phyloP scores from a whole-genome alignment of 768 basidiomycete species.

The Suillus variegatus region DNA sequence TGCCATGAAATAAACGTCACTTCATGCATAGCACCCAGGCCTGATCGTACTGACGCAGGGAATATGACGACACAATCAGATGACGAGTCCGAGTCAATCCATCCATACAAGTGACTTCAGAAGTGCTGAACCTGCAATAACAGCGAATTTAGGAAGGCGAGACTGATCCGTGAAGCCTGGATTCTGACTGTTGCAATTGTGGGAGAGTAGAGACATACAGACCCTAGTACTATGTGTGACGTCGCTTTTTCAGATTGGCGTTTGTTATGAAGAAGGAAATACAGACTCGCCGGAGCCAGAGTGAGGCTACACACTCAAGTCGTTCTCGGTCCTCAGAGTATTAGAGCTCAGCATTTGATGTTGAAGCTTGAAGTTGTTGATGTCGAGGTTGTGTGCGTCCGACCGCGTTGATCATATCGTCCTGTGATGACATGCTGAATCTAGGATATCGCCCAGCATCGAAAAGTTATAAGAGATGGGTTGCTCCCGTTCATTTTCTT shows the following conservation, averaged over 20 bases:
- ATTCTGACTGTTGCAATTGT: neutral
- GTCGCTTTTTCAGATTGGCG: neutral
- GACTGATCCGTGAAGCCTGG: neutral
- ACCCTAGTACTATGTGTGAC: neutral
- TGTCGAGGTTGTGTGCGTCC: neutral
- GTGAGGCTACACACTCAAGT: neutral
- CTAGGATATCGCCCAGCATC: no score
- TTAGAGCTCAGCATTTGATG: slow-evolving; percentile 32
- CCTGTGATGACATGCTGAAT: no score
- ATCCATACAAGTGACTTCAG: neutral
- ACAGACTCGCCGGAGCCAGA: neutral
- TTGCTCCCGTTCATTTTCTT: no score
- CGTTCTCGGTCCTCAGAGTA: no score
- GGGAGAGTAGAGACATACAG: neutral
- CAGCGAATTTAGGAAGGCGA: neutral
- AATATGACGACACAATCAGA: neutral
- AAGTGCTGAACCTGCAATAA: neutral
- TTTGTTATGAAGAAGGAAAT: neutral
- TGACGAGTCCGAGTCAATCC: neutral
- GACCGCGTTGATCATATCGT: no score
- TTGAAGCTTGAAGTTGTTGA: no score
- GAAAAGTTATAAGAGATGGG: no score
- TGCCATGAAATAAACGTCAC: neutral
- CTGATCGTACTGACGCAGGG: neutral
- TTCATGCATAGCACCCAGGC: neutral